Percentiles rank a stretch among this genome's conserved stretches.
Evolutionary conservation across 2,329 filamentous ascomycete genomes (phyloP).

Genomic region (Talaromyces sp.): DNA sequence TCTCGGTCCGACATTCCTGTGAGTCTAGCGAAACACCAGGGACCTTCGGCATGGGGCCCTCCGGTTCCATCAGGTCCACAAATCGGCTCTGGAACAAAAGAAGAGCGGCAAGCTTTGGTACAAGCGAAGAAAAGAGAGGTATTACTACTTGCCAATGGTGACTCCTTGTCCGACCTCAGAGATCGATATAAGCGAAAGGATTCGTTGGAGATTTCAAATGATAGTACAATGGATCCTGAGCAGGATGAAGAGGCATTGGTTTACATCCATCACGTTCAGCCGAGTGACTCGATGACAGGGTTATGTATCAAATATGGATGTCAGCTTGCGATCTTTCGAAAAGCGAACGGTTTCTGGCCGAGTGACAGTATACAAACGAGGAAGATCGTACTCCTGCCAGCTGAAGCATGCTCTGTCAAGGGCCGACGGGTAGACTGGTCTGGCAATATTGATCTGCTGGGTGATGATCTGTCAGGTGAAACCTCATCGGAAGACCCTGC

Average conservation of each 20-base stretch:
- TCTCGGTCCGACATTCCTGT: constrained; percentile 35
- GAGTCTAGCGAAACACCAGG: constrained; percentile 24
- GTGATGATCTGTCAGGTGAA: constrained; percentile 18
- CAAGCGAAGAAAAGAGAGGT: constrained; percentile 49
- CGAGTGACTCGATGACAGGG: constrained; percentile 83
- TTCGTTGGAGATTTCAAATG: constrained; percentile 36
- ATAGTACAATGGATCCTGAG: constrained; percentile 37
- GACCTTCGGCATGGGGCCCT: constrained; percentile 42
- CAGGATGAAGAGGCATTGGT: constrained; percentile 73
- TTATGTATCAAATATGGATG: constrained; percentile 89
- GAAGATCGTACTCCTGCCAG: constrained; percentile 76
- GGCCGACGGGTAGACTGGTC: constrained; percentile 55
- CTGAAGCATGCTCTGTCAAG: constrained; percentile 83
- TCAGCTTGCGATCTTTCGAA: constrained; percentile 74
- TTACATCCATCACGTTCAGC: constrained; percentile 82
- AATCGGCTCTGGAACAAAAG: constrained; percentile 38
- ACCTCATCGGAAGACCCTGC: constrained; percentile 31
- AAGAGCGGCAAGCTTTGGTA: constrained; percentile 44
- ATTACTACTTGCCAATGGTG: constrained; percentile 43
- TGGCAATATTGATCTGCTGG: constrained; percentile 27
- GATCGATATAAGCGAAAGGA: constrained; percentile 46
- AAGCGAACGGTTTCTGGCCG: constrained; percentile 90
- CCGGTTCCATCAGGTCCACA: constrained; percentile 29
- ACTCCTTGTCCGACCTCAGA: constrained; percentile 33
- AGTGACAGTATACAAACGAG: constrained; percentile 85